Evolutionary conservation across 805 yeast species (phyloP).

Genomic region (Candida dajiaensis): DNA sequence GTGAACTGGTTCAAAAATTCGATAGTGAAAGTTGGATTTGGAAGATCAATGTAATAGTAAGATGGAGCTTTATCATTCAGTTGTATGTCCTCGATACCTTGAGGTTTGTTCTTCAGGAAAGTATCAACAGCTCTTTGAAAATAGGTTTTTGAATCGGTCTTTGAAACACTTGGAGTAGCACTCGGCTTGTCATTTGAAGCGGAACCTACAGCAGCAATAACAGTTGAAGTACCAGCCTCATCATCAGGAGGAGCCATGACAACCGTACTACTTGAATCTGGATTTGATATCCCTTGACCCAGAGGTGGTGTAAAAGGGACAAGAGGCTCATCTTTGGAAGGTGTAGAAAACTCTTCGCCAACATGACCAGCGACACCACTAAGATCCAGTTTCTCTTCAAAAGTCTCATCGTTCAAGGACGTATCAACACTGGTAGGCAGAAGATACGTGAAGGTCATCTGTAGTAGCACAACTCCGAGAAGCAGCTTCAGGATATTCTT

Average conservation of each 20-base stretch:
- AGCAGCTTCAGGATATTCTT: slow-evolving; percentile 4
- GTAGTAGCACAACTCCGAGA: slow-evolving; percentile 5
- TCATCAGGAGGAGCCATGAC: neutral
- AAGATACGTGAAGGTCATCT: slow-evolving; percentile 7
- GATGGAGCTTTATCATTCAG: slow-evolving; percentile 22
- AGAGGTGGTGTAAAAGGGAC: neutral
- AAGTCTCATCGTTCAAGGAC: slow-evolving; percentile 1
- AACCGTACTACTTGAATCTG: neutral
- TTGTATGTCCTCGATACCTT: slow-evolving; percentile 12
- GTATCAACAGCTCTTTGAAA: slow-evolving; percentile 17
- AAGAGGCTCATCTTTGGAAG: neutral
- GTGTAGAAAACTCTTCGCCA: neutral
- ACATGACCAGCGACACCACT: neutral
- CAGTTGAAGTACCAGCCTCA: too few relatives aligned
- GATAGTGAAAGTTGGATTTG: slow-evolving; percentile 23
- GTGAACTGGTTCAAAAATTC: slow-evolving; percentile 16
- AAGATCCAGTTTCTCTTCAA: slow-evolving; percentile 1
- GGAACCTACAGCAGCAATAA: neutral
- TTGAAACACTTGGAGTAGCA: neutral
- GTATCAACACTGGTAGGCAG: slow-evolving; percentile 4
- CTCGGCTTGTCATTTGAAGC: neutral
- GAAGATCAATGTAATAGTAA: slow-evolving; percentile 22
- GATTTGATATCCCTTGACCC: neutral
- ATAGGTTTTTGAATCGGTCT: slow-evolving; percentile 1
- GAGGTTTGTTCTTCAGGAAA: slow-evolving; percentile 19